These are phyloP conservation scores for Cyberlindnera maclurae DNA, from an alignment of 805 yeast species.

Conservation along the genomic window DNA sequence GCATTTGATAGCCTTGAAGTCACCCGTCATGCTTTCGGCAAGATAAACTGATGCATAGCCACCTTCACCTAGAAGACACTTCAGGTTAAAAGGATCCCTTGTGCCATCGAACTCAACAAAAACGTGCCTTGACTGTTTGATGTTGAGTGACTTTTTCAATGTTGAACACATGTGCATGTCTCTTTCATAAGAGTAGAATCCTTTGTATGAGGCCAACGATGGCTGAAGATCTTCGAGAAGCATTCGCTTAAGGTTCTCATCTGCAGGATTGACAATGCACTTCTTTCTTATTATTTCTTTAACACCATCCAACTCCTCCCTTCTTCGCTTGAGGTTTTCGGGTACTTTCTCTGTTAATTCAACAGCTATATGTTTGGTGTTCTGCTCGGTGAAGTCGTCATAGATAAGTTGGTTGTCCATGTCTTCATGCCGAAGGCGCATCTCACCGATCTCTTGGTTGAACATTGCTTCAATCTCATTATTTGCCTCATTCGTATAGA, in stretches of 20 bases:
- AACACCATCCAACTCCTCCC: conserved; percentile 1
- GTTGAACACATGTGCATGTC: conserved; percentile 29
- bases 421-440: conserved; percentile 15
- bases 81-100: conserved; percentile 39
- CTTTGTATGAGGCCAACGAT: conserved; percentile 27
- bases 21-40: conserved; percentile 53
- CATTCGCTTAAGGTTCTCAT: conserved; percentile 29
- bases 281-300: conserved; percentile 4
- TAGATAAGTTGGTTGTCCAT: conserved; percentile 16
- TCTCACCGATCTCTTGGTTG: conserved; percentile 42
- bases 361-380: conserved; percentile 25
- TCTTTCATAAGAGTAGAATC: conserved; percentile 26
- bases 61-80: conserved; percentile 66
- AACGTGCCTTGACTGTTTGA: conserved; percentile 25
- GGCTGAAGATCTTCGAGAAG: conserved; percentile 34
- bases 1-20: conserved; percentile 60
- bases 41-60: conserved; percentile 73
- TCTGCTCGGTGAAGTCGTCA: conserved; percentile 30
- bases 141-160: conserved; percentile 30
- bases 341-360: conserved; percentile 29
- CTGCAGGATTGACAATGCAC: conserved; percentile 38
- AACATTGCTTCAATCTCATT: conserved; percentile 73
- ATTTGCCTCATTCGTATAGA: conserved; percentile 67
- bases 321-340: conserved; percentile 1
- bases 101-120: conserved; percentile 38